A percentile compares a stretch with the other conserved stretches of the same genome.
These are phyloP conservation scores for Globisporangium emineosum DNA, from an alignment of 352 stramenopile species.

Conservation along the genomic window DNA sequence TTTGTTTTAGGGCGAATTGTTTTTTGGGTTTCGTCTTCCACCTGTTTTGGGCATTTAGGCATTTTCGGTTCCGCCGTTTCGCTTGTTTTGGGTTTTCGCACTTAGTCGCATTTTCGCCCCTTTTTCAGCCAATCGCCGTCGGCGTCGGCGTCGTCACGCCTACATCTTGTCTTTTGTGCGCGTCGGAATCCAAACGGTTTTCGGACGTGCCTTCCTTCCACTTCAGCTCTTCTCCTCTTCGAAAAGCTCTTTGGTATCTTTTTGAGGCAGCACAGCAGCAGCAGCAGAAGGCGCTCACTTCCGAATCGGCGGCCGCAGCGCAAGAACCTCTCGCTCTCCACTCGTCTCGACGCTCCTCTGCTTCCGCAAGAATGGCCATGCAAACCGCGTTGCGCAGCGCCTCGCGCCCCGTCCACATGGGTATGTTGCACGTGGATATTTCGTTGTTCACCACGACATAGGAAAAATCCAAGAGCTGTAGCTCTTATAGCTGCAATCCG, in stretches of 20 bases:
- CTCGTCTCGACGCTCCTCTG: not conserved
- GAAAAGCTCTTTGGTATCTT: slow-evolving; percentile 11
- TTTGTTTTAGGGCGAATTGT: too few species aligned
- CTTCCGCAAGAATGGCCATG: slow-evolving; percentile 10
- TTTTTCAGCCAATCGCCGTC: not conserved
- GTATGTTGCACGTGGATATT: not conserved
- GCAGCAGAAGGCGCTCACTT: slow-evolving; percentile 4
- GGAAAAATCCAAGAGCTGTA: not conserved
- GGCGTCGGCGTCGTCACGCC: not conserved
- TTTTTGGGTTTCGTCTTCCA: too few species aligned
- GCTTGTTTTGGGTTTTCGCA: not conserved
- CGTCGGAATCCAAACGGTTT: slow-evolving; percentile 15
- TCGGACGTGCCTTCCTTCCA: slow-evolving; percentile 7
- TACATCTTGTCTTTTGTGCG: not conserved
- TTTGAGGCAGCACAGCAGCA: not conserved
- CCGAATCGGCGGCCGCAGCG: slow-evolving; percentile 4
- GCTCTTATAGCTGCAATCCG: not conserved
- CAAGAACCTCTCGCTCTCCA: slow-evolving; percentile 2
- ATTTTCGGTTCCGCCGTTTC: not conserved
- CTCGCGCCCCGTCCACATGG: slow-evolving; percentile 6
- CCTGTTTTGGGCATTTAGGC: too few species aligned
- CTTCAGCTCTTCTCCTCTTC: not conserved
- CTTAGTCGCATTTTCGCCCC: not conserved
- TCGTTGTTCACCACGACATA: too few species aligned
- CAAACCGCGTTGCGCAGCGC: slow-evolving; percentile 13